Evolutionary conservation across 257 asterid genomes (phyloP), one percentile per base, ranked within the genome.

Genomic region (Salvia rosmarinus): DNA sequence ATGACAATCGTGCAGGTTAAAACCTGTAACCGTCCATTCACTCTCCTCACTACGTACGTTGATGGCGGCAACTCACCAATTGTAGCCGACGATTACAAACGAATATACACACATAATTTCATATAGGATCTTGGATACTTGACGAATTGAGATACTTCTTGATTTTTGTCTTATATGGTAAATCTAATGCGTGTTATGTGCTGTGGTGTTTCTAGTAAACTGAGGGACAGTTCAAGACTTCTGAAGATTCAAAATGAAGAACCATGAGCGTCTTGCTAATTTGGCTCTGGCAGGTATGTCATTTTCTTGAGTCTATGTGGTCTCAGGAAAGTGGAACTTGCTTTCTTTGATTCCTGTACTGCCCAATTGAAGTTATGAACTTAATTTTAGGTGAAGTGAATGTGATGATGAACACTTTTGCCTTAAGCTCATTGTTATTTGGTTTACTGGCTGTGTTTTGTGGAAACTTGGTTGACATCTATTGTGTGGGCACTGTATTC

Each of bases 281-380:
- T 59, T 84, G 79, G 87, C 87, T 32, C 79, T 86, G 64, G 91
- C 89, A 83, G 91, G 91, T 84, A 75, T 25, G 60, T 14, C n/a
- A 25, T 75, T 8, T 70, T 39, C 43, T 34, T 39, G 46, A 43
- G 34, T 58, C 74, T n/a, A 16, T 74, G 54, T 39, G 50, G 68
- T 54, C 77, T 46, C 21, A n/a, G 49, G 51, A 39, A 30, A 35
- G 51, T 58, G 46, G 16, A 25, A 19, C 21, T 6, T 30, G 30
- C 13, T 39, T 70, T 25, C 30, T 25, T 12, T 4, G n/a, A 13
- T 28, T 57, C 43, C 12, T 54, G 9, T 58, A 3, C 49, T 40
- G 9, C 14, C n/a, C 5, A 59, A 43, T 57, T 40, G 63, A 74
- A 47, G 10, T 25, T 11, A 1, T 55, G 2, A 67, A 43, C 37